phyloP scores from a whole-genome alignment of 257 asterid species.

The Datura wrightii region DNA sequence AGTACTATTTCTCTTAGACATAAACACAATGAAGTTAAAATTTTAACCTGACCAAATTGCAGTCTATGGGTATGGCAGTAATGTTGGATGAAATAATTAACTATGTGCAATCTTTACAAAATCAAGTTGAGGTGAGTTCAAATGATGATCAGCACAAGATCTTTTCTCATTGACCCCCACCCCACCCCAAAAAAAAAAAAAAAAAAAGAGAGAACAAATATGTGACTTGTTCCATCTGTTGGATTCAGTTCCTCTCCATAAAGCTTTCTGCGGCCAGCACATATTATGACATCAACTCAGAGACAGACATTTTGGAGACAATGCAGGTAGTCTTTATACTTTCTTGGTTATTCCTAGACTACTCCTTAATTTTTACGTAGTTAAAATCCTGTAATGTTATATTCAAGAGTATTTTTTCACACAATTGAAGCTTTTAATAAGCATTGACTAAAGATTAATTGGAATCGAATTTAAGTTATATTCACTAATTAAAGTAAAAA shows the following conservation, averaged over 20 bases:
- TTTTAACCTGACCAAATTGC: too few relatives aligned
- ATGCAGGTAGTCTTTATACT: too few relatives aligned
- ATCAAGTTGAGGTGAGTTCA: slow-evolving; percentile 78
- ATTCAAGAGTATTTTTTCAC: background rate
- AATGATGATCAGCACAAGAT: background rate
- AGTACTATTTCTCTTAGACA: too few relatives aligned
- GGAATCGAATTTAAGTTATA: too few relatives aligned
- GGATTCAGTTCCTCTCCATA: slow-evolving; percentile 81
- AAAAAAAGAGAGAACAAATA: background rate
- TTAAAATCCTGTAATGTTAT: too few relatives aligned
- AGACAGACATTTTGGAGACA: slow-evolving; percentile 54
- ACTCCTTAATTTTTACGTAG: background rate
- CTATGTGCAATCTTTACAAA: slow-evolving; percentile 86
- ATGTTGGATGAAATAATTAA: slow-evolving; percentile 93
- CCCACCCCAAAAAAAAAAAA: too few relatives aligned
- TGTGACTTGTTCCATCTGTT: background rate
- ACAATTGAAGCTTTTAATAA: too few relatives aligned
- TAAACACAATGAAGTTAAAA: too few relatives aligned
- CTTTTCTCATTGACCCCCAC: background rate
- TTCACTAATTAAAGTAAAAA: too few relatives aligned
- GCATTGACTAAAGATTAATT: too few relatives aligned
- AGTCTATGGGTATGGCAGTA: slow-evolving; percentile 96
- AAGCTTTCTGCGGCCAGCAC: slow-evolving; percentile 83
- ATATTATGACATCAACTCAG: slow-evolving; percentile 62
- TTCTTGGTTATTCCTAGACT: too few relatives aligned